phyloP scores from a whole-genome alignment of 2,329 filamentous ascomycete species.

The Ascochyta pisi region DNA sequence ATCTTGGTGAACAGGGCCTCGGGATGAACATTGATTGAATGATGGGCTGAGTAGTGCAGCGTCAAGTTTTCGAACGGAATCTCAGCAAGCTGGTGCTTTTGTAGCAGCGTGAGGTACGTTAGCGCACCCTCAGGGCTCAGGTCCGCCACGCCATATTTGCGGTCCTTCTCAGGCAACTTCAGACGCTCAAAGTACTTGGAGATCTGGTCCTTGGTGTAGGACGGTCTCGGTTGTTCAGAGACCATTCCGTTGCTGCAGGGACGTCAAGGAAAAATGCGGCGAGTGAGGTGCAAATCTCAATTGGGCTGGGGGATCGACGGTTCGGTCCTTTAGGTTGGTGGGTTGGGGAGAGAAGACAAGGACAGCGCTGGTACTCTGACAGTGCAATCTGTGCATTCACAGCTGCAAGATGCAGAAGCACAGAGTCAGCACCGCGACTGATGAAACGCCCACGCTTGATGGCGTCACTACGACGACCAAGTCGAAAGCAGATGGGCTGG shows the following conservation, averaged over 20 bases:
- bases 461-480: conserved; percentile 14
- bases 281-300: conserved; percentile 20
- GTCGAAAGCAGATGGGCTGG: conserved; percentile 4
- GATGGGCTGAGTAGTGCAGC: conserved; percentile 56
- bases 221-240: conserved; percentile 25
- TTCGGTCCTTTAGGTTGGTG: conserved; percentile 4
- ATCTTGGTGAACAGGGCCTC: conserved; percentile 62
- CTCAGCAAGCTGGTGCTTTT: conserved; percentile 53
- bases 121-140: conserved; percentile 33
- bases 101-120: conserved; percentile 39
- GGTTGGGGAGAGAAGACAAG: background rate
- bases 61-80: conserved; percentile 65
- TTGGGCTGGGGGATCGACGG: conserved; percentile 16
- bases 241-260: conserved; percentile 25
- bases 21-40: conserved; percentile 57
- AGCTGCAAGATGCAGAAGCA: background rate
- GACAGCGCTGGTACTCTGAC: background rate
- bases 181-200: conserved; percentile 47
- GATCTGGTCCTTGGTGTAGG: conserved; percentile 38
- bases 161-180: conserved; percentile 33
- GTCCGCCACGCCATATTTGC: conserved; percentile 32
- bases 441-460: conserved; percentile 8
- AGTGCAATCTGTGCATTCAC: background rate
- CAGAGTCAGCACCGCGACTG: background rate
- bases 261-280: conserved; percentile 4